Evolutionary conservation across 2,329 filamentous ascomycete genomes (phyloP).

Genomic region (Biscogniauxia mediterranea): DNA sequence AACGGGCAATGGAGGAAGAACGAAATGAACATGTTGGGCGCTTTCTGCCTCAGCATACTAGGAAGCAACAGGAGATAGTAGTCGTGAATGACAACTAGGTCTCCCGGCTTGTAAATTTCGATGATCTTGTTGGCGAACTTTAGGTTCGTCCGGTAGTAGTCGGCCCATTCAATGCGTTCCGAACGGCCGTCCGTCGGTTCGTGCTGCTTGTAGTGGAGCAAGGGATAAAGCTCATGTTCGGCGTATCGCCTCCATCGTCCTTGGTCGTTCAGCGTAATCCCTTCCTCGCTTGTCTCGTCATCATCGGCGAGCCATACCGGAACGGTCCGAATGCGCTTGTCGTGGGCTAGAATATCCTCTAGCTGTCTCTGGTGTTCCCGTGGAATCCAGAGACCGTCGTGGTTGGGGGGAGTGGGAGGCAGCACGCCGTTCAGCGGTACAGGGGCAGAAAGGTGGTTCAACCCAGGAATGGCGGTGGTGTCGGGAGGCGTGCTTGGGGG

Average conservation of each 20-base stretch:
- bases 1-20: slow-evolving; percentile 96
- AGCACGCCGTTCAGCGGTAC: slow-evolving; percentile 67
- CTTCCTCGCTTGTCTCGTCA: slow-evolving; percentile 62
- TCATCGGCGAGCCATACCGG: slow-evolving; percentile 90
- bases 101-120: slow-evolving; percentile 85
- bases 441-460: slow-evolving; percentile 76
- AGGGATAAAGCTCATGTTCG: slow-evolving; percentile 85
- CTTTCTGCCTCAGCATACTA: slow-evolving; percentile 79
- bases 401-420: slow-evolving; percentile 55
- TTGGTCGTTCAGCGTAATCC: slow-evolving; percentile 77
- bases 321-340: slow-evolving; percentile 73
- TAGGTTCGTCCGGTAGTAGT: slow-evolving; percentile 91
- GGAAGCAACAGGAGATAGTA: slow-evolving; percentile 91
- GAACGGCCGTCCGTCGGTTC: slow-evolving; percentile 82
- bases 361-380: slow-evolving; percentile 69
- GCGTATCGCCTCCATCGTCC: slow-evolving; percentile 85
- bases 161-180: slow-evolving; percentile 81
- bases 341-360: slow-evolving; percentile 70
- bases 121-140: slow-evolving; percentile 88
- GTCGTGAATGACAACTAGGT: slow-evolving; percentile 90
- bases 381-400: slow-evolving; percentile 70
- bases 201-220: slow-evolving; percentile 96
- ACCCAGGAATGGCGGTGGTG: slow-evolving; percentile 50
- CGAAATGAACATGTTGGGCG: slow-evolving; percentile 87
- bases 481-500: slow-evolving; percentile 48